Evolutionary conservation across 148 eudicot species (phyloP).

Genomic region (Rhododendron molle): DNA sequence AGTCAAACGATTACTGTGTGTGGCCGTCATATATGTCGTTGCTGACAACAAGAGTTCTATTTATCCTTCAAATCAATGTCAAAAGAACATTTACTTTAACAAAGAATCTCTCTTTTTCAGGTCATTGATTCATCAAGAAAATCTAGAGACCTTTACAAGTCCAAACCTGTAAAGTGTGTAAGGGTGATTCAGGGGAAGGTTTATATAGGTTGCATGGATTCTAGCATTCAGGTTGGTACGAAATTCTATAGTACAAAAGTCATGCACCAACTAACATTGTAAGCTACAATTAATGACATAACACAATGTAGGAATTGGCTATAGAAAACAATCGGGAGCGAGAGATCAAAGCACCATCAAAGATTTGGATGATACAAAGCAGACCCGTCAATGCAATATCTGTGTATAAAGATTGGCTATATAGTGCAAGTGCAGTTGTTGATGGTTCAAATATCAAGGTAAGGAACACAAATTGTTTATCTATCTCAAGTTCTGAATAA

Average conservation of each 20-base stretch:
- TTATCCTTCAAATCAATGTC: neutral
- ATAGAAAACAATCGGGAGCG: slow-evolving; percentile 32
- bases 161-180: slow-evolving; percentile 37
- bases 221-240: slow-evolving; percentile 49
- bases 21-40: no score
- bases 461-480: slow-evolving; percentile 7
- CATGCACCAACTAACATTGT: neutral
- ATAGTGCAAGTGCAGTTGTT: slow-evolving; percentile 33
- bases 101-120: slow-evolving; percentile 17
- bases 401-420: slow-evolving; percentile 47
- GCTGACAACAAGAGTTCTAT: neutral
- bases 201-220: slow-evolving; percentile 45
- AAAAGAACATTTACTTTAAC: neutral
- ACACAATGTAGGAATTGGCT: slow-evolving; percentile 31
- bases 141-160: slow-evolving; percentile 28
- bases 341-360: slow-evolving; percentile 46
- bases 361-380: slow-evolving; percentile 46
- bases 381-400: slow-evolving; percentile 37
- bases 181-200: slow-evolving; percentile 33
- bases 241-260: neutral
- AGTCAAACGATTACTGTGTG: neutral
- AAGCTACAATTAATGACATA: neutral
- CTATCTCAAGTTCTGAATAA: neutral
- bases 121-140: slow-evolving; percentile 43
- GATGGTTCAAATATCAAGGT: slow-evolving; percentile 55